Conservation (phyloP, 2,329 filamentous ascomycete genomes). For the Pseudopithomyces maydicus region DNA sequence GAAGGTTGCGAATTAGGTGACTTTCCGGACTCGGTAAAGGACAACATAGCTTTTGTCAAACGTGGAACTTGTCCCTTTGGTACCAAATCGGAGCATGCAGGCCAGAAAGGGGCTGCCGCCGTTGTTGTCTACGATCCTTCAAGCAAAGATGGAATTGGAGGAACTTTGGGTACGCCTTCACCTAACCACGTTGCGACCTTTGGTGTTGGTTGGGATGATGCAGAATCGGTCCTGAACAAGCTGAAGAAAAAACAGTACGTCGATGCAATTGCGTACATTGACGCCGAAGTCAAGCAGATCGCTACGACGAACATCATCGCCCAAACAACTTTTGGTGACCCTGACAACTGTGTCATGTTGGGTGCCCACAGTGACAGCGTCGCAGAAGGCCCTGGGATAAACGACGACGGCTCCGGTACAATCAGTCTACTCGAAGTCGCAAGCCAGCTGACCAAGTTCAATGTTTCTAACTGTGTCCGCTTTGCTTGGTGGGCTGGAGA, state of each 20-base stretch:
- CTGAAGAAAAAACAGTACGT: conserved; percentile 56
- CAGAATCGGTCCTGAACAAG: conserved; percentile 56
- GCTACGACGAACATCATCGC: conserved; percentile 53
- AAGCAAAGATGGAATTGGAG: conserved; percentile 60
- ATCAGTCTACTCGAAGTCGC: conserved; percentile 48
- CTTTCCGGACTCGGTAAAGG: conserved; percentile 64
- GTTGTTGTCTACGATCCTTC: conserved; percentile 79
- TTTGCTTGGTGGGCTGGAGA: conserved; percentile 49
- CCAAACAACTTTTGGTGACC: conserved; percentile 45
- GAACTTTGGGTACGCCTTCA: conserved; percentile 71
- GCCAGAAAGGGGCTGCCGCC: conserved; percentile 71
- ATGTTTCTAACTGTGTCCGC: conserved; percentile 46
- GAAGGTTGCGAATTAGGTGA: conserved; percentile 53
- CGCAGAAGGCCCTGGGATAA: conserved; percentile 48
- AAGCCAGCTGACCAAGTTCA: conserved; percentile 46
- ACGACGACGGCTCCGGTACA: conserved; percentile 48
- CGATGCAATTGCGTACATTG: conserved; percentile 51
- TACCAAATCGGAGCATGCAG: conserved; percentile 71
- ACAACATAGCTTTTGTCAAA: conserved; percentile 72
- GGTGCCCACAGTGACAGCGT: conserved; percentile 50
- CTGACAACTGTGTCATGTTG: conserved; percentile 48
- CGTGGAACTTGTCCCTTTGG: conserved; percentile 77
- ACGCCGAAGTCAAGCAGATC: conserved; percentile 55
- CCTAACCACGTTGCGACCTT: conserved; percentile 69
- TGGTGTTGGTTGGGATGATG: conserved; percentile 68